Conservation (phyloP, 441 rosid species). For the Melianthus villosus region DNA sequence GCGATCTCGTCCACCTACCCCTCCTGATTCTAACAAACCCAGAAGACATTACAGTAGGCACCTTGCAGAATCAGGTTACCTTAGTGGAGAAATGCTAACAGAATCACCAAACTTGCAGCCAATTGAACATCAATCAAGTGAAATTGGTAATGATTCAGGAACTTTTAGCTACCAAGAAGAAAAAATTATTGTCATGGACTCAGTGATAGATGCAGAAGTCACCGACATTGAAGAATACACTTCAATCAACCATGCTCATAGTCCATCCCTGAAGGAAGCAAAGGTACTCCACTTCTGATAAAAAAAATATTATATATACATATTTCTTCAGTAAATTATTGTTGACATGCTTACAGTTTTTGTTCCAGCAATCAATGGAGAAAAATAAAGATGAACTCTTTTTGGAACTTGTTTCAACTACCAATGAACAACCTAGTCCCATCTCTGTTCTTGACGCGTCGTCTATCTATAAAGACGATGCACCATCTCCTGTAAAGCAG, state of each 20-base stretch:
- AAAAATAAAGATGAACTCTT: constrained; percentile 31
- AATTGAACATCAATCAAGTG: constrained; percentile 51
- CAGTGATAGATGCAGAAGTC: constrained; percentile 24
- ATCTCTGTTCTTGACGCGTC: constrained; percentile 64
- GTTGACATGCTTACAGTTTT: constrained; percentile 8
- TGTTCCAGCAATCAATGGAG: constrained; percentile 28
- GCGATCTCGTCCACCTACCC: constrained; percentile 61
- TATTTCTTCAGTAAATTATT: constrained; percentile 4
- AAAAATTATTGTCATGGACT: constrained; percentile 20
- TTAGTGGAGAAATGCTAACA: constrained; percentile 32
- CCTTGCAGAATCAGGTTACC: constrained; percentile 26
- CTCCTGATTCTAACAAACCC: constrained; percentile 44
- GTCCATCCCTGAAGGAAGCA: constrained; percentile 20
- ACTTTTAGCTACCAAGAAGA: constrained; percentile 44
- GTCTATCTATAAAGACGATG: constrained; percentile 36
- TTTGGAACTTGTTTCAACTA: constrained; percentile 28
- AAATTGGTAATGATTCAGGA: constrained; percentile 40
- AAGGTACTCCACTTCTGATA: constrained; percentile 18
- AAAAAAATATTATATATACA: constrained; percentile 29
- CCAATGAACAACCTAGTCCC: constrained; percentile 68
- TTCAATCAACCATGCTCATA: constrained; percentile 15
- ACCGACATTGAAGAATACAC: constrained; percentile 20
- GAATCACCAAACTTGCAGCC: constrained; percentile 25
- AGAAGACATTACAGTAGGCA: constrained; percentile 34
- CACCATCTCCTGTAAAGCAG: constrained; percentile 40